These are phyloP conservation scores for Rhynchospora tenuis DNA, from an alignment of 176 grass and related monocot species.

Conservation along the genomic window DNA sequence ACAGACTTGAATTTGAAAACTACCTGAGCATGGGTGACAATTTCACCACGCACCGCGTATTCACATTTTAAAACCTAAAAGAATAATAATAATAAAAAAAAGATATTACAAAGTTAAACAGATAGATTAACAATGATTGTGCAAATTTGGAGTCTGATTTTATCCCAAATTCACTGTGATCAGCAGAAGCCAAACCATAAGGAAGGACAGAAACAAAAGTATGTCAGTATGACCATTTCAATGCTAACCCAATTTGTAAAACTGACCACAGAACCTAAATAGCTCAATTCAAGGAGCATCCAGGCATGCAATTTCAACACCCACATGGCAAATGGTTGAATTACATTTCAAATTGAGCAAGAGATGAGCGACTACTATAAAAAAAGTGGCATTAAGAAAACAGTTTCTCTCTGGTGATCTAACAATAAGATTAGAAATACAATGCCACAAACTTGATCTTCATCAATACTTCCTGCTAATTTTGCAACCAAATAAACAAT, in stretches of 20 bases:
- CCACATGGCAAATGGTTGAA: neutral
- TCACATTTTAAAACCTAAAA: conserved; percentile 79
- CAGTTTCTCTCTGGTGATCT: neutral
- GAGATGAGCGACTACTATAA: neutral
- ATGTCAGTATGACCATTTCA: neutral
- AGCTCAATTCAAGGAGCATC: neutral
- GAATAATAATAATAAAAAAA: conserved; percentile 10
- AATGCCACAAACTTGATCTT: neutral
- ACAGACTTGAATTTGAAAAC: neutral
- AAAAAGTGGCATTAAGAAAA: neutral
- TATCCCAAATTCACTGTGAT: neutral
- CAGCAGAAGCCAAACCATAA: neutral
- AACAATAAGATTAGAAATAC: neutral
- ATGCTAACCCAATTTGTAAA: neutral
- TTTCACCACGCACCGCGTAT: conserved; percentile 89
- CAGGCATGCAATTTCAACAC: neutral
- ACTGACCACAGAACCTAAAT: neutral
- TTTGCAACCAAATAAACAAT: neutral
- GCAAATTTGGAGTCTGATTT: neutral
- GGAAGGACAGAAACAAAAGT: neutral
- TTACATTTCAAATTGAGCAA: neutral
- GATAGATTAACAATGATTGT: neutral
- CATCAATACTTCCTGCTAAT: neutral
- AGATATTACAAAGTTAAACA: neutral
- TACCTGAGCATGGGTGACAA: conserved; percentile 92